A percentile compares a stretch with the other conserved stretches of the same genome.
These are phyloP conservation scores for Zelopaecilomyces penicillatus DNA, from an alignment of 2,329 filamentous ascomycete genomes.

Conservation along the genomic window DNA sequence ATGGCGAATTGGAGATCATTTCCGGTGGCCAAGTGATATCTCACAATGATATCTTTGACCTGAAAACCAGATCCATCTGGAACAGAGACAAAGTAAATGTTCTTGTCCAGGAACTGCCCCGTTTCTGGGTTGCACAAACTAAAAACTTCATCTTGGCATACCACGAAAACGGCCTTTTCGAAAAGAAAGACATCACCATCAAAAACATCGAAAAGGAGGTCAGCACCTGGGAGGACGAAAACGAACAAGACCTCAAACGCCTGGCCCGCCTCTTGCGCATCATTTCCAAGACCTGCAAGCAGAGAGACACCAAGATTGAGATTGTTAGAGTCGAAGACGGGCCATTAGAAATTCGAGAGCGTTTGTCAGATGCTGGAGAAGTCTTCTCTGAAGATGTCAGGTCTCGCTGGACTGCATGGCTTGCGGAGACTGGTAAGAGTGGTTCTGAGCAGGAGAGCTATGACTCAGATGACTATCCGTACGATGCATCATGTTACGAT, in stretches of 20 bases:
- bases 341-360: conserved; percentile 17
- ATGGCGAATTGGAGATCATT: conserved; percentile 8
- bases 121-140: conserved; percentile 33
- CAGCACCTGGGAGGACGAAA: conserved; percentile 27
- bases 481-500: too few relatives aligned
- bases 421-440: conserved; percentile 1
- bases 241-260: conserved; percentile 20
- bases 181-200: conserved; percentile 22
- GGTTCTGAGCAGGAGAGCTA: background rate
- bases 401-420: conserved; percentile 18
- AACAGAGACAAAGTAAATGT: conserved; percentile 17
- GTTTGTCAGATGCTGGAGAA: conserved; percentile 14
- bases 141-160: conserved; percentile 33
- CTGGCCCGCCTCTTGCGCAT: conserved; percentile 18
- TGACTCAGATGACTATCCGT: background rate
- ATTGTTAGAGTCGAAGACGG: conserved; percentile 11
- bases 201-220: conserved; percentile 22
- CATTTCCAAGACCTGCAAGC: conserved; percentile 6
- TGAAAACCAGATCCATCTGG: conserved; percentile 32
- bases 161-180: conserved; percentile 28
- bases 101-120: conserved; percentile 29
- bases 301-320: conserved; percentile 15
- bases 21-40: conserved; percentile 19
- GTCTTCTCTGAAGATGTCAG: conserved; percentile 15
- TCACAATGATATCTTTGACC: conserved; percentile 30